A percentile compares a stretch with the other conserved stretches of the same genome.
phyloP scores from a whole-genome alignment of 148 eudicot genomes.

The Euryodendron excelsum region DNA sequence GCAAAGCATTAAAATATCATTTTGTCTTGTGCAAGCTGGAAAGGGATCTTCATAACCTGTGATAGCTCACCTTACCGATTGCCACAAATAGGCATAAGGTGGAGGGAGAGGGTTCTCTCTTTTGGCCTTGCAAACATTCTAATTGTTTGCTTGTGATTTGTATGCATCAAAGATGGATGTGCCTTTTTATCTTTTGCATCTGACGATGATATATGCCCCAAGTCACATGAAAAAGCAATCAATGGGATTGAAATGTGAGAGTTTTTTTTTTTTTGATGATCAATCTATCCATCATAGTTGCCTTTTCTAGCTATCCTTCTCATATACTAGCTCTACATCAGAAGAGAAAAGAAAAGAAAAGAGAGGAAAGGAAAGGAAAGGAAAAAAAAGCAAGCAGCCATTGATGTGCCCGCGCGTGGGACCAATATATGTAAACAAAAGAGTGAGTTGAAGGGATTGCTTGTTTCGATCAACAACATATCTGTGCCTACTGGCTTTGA shows the following conservation, averaged over 20 bases:
- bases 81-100: slow-evolving; percentile 5
- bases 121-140: slow-evolving; percentile 9
- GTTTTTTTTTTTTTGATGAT: neutral
- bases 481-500: neutral
- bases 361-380: no score
- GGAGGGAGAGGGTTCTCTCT: slow-evolving; percentile 5
- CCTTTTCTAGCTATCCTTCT: neutral
- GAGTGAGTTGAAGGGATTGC: neutral
- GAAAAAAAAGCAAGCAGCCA: neutral
- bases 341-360: neutral
- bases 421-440: neutral
- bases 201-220: neutral
- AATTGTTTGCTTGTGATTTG: slow-evolving; percentile 13
- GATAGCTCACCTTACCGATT: neutral
- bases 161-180: slow-evolving; percentile 10
- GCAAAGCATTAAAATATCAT: neutral
- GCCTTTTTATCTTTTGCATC: neutral
- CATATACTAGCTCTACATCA: neutral
- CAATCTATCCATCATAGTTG: slow-evolving; percentile 3
- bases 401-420: slow-evolving; percentile 7
- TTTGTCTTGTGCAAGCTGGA: slow-evolving; percentile 8
- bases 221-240: slow-evolving; percentile 10
- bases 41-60: slow-evolving; percentile 12
- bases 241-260: slow-evolving; percentile 9
- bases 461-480: slow-evolving; percentile 15